Conservation (phyloP, 1,284 basidiomycete genomes). For the Ceraceosorus guamensis region DNA sequence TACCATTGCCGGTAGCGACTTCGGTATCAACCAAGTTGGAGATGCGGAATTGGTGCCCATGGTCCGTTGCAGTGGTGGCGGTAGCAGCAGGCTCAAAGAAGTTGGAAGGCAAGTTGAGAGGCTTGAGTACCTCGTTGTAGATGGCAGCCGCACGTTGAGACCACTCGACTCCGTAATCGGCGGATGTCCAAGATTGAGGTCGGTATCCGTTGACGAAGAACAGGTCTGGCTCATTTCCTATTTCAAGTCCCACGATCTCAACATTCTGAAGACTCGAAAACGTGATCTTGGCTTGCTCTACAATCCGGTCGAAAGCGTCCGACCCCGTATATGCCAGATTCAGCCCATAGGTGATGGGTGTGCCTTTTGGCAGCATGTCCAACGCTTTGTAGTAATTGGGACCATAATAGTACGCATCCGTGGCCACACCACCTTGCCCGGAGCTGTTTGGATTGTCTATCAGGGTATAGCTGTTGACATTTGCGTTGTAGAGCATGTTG, state of each 20-base stretch:
- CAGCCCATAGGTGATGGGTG: constrained; percentile 34
- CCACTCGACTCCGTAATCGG: constrained; percentile 28
- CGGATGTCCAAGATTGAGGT: constrained; percentile 11
- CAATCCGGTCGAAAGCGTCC: constrained; percentile 19
- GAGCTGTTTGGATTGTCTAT: constrained; percentile 13
- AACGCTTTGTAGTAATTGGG: constrained; percentile 24
- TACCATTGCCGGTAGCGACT: constrained; percentile 28
- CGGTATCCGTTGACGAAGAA: constrained; percentile 28
- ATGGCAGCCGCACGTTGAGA: constrained; percentile 15
- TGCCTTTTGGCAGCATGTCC: constrained; percentile 17
- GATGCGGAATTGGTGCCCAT: constrained; percentile 27
- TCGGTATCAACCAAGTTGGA: constrained; percentile 27
- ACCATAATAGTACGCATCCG: constrained; percentile 19
- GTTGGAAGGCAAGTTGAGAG: constrained; percentile 15
- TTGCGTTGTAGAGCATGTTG: constrained; percentile 17
- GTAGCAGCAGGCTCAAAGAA: constrained; percentile 36
- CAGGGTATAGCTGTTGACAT: constrained; percentile 10
- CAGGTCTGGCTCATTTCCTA: constrained; percentile 38
- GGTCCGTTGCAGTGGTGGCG: constrained; percentile 31
- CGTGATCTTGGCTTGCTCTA: constrained; percentile 17
- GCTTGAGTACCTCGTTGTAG: constrained; percentile 22
- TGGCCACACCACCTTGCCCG: constrained; percentile 14
- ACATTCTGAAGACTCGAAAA: constrained; percentile 13
- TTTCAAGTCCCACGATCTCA: constrained; percentile 28
- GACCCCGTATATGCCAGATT: constrained; percentile 26